Percentiles rank a stretch among this genome's conserved stretches.
phyloP scores from a whole-genome alignment of 768 basidiomycete genomes.

The Termitomyces sp. region DNA sequence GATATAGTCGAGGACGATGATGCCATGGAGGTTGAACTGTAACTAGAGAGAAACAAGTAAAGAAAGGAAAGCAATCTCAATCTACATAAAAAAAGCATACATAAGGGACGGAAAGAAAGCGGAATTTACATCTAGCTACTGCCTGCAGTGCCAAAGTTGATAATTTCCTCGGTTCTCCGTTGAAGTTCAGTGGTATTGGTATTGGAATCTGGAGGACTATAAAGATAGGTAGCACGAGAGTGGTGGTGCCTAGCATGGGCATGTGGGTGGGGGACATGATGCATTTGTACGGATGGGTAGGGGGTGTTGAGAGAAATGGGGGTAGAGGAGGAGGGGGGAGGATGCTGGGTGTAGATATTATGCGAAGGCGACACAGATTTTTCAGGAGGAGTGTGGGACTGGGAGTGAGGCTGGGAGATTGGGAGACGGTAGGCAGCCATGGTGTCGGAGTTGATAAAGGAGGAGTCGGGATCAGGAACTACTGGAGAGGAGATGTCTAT shows the following conservation, averaged over 20 bases:
- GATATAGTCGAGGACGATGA: slow-evolving; percentile 28
- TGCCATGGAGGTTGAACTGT: slow-evolving; percentile 53
- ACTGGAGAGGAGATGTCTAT: slow-evolving; percentile 17
- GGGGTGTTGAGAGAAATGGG: slow-evolving; percentile 54
- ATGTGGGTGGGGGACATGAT: slow-evolving; percentile 78
- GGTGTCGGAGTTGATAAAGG: slow-evolving; percentile 22
- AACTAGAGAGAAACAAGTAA: slow-evolving; percentile 11
- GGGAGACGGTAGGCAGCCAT: slow-evolving; percentile 23
- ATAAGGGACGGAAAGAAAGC: slow-evolving; percentile 11
- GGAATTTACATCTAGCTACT: slow-evolving; percentile 11
- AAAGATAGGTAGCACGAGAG: slow-evolving; percentile 34
- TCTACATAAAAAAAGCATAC: slow-evolving; percentile 14
- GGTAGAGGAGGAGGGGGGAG: slow-evolving; percentile 23
- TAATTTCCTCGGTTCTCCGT: slow-evolving; percentile 41
- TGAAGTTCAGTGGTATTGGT: slow-evolving; percentile 33
- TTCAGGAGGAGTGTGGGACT: slow-evolving; percentile 16
- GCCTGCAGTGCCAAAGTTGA: slow-evolving; percentile 37
- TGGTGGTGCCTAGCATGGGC: slow-evolving; percentile 75
- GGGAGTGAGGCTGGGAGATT: not conserved
- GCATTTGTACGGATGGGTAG: slow-evolving; percentile 61
- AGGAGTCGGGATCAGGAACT: slow-evolving; percentile 15
- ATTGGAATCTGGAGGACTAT: slow-evolving; percentile 32
- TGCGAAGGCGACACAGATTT: slow-evolving; percentile 12
- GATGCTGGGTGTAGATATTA: slow-evolving; percentile 17
- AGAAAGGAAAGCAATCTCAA: not conserved